Percentiles rank a stretch among this genome's conserved stretches.
These are phyloP conservation scores for Coprinopsis cinerea DNA, from an alignment of 768 basidiomycete species.

Conservation along the genomic window DNA sequence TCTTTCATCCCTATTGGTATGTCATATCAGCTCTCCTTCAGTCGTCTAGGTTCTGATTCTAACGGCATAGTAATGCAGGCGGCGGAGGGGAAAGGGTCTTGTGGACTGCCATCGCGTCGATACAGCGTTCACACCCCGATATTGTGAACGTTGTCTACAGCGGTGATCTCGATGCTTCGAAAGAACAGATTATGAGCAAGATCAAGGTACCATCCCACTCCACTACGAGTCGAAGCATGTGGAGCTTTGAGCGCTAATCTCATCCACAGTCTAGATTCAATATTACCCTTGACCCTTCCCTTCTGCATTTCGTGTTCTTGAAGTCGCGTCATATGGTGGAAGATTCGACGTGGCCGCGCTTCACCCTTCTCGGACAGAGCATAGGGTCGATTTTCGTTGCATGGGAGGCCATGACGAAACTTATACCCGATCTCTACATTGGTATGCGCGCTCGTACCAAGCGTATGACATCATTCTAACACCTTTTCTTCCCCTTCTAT, in stretches of 20 bases:
- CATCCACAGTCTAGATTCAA: conserved; percentile 73
- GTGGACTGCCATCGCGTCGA: conserved; percentile 80
- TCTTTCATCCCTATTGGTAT: conserved; percentile 97
- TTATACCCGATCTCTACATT: conserved; percentile 89
- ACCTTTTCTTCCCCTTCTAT: conserved; percentile 2
- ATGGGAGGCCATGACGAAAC: conserved; percentile 70
- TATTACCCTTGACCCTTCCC: conserved; percentile 58
- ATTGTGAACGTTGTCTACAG: conserved; percentile 80
- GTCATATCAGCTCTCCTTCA: conserved; percentile 18
- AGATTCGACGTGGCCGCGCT: conserved; percentile 78
- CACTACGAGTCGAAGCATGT: background rate
- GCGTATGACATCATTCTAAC: conserved; percentile 1
- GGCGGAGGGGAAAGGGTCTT: conserved; percentile 96
- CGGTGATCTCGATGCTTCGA: conserved; percentile 77
- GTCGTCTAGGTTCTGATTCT: conserved; percentile 36
- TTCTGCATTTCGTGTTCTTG: conserved; percentile 81
- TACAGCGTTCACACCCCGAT: conserved; percentile 63
- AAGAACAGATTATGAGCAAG: conserved; percentile 74
- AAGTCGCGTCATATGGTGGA: conserved; percentile 66
- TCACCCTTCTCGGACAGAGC: conserved; percentile 91
- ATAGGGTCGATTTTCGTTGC: conserved; percentile 80
- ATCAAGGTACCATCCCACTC: conserved; percentile 52
- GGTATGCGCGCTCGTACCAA: conserved; percentile 40
- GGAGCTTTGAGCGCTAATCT: background rate
- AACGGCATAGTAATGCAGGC: conserved; percentile 76